Evolutionary conservation across 2,329 filamentous ascomycete species (phyloP).

Genomic region (Phoma sp.): DNA sequence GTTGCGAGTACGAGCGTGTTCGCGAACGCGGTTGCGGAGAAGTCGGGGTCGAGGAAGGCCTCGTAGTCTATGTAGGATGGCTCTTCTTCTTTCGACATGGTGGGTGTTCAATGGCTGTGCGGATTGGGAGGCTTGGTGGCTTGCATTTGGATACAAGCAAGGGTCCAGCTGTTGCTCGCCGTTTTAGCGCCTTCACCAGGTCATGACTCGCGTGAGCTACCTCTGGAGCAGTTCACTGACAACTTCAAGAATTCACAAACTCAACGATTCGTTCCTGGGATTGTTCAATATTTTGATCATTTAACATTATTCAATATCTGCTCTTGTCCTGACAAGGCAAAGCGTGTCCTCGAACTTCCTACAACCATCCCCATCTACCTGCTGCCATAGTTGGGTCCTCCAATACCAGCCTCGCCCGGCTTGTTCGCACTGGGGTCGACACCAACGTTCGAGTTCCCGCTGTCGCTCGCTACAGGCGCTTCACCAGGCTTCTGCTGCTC

Average conservation of each 20-base stretch:
- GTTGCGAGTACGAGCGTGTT: slow-evolving; percentile 87
- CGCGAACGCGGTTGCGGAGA: slow-evolving; percentile 82
- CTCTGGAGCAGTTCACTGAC: too few species aligned
- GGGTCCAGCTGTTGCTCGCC: slow-evolving; percentile 11
- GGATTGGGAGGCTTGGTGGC: not conserved
- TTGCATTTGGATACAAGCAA: not conserved
- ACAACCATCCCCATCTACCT: slow-evolving; percentile 1
- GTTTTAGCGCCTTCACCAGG: slow-evolving; percentile 11
- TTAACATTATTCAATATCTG: slow-evolving; percentile 4
- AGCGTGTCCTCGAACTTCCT: not conserved
- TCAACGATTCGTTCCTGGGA: too few species aligned
- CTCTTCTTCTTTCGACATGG: slow-evolving; percentile 54
- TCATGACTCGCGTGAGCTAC: slow-evolving; percentile 17
- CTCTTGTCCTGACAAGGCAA: not conserved
- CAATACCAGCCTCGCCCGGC: slow-evolving; percentile 26
- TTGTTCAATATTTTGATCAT: not conserved
- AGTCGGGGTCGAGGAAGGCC: slow-evolving; percentile 81
- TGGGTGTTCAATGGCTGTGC: slow-evolving; percentile 11
- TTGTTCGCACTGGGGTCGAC: slow-evolving; percentile 26
- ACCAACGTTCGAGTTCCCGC: slow-evolving; percentile 25
- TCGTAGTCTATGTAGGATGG: slow-evolving; percentile 96
- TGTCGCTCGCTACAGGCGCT: slow-evolving; percentile 24
- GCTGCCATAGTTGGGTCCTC: slow-evolving; percentile 23
- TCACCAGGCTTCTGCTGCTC: slow-evolving; percentile 21
- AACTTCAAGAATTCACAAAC: too few species aligned